A percentile compares a stretch with the other conserved stretches of the same genome.
phyloP scores from a whole-genome alignment of 169 alveolate species.

The Babesia caballi region DNA sequence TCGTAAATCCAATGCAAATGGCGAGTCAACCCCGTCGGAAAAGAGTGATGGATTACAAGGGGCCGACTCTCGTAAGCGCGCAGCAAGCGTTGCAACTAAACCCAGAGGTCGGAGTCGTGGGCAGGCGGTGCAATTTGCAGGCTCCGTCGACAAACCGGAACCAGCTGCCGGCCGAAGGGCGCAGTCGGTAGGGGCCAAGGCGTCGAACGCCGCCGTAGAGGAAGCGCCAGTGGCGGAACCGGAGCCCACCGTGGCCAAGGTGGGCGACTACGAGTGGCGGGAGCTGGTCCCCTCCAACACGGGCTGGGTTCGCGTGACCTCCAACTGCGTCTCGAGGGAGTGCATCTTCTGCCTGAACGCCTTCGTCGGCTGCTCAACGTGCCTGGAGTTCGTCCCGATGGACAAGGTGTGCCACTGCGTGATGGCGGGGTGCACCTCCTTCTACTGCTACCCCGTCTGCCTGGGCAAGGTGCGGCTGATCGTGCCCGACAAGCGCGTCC shows the following conservation, averaged over 20 bases:
- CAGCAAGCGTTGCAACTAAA: background rate
- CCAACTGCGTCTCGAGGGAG: slow-evolving; percentile 12
- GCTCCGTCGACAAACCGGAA: background rate
- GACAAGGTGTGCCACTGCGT: slow-evolving; percentile 17
- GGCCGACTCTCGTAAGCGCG: background rate
- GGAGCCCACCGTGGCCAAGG: background rate
- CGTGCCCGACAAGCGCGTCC: slow-evolving; percentile 34
- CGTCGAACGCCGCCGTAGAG: background rate
- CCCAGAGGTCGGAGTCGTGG: too few species aligned
- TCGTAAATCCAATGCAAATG: background rate
- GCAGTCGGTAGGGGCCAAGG: background rate
- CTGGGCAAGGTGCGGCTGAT: slow-evolving; percentile 21
- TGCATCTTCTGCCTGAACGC: slow-evolving; percentile 50
- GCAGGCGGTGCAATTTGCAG: background rate
- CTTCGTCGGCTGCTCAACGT: slow-evolving; percentile 40
- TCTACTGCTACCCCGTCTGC: slow-evolving; percentile 56
- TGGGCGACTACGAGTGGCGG: background rate
- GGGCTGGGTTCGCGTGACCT: slow-evolving; percentile 7
- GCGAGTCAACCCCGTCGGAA: background rate
- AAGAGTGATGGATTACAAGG: background rate
- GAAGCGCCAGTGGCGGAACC: background rate
- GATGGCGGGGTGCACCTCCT: slow-evolving; percentile 44
- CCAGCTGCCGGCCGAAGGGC: background rate
- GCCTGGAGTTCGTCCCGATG: slow-evolving; percentile 25
- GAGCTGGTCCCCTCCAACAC: background rate